A percentile compares a stretch with the other conserved stretches of the same genome.
Conservation (phyloP, 306 rosid genomes). For the Citrullus amarus region DNA sequence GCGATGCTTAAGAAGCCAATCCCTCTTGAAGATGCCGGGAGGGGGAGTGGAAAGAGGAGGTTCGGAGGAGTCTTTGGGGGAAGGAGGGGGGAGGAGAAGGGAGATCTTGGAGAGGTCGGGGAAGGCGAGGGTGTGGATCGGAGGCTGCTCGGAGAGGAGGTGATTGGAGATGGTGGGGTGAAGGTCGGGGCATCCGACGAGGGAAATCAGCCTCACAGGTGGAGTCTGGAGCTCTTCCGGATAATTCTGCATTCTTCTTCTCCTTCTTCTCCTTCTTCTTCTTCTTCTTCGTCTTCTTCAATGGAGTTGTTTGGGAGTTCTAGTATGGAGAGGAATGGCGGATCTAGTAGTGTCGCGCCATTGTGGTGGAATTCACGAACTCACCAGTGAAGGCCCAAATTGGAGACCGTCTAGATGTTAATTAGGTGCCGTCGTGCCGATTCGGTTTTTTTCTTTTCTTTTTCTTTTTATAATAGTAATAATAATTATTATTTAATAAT, state of each 20-base stretch:
- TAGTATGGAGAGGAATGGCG: not conserved
- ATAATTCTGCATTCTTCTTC: conserved; percentile 50
- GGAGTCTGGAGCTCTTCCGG: conserved; percentile 92
- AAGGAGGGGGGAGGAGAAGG: conserved; percentile 27
- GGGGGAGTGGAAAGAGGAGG: conserved; percentile 12
- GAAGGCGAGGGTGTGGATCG: conserved; percentile 80
- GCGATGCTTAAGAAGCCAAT: conserved; percentile 88
- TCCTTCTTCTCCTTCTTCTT: not conserved
- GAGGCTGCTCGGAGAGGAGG: conserved; percentile 63
- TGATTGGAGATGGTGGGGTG: conserved; percentile 47
- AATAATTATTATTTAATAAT: too few species aligned
- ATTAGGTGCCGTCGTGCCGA: not conserved
- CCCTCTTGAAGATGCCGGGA: conserved; percentile 41
- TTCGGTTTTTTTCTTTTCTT: too few species aligned
- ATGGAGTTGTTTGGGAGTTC: not conserved
- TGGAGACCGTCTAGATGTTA: not conserved
- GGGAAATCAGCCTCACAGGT: conserved; percentile 57
- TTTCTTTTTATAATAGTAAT: too few species aligned
- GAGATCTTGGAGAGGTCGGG: conserved; percentile 66
- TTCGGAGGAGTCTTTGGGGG: conserved; percentile 15
- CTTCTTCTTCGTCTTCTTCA: not conserved
- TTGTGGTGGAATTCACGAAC: not conserved
- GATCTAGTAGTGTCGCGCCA: not conserved
- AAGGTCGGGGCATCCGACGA: conserved; percentile 69
- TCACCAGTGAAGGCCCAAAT: not conserved